These are phyloP conservation scores for Camelina sativa DNA, from an alignment of 345 rosid species.

Conservation along the genomic window DNA sequence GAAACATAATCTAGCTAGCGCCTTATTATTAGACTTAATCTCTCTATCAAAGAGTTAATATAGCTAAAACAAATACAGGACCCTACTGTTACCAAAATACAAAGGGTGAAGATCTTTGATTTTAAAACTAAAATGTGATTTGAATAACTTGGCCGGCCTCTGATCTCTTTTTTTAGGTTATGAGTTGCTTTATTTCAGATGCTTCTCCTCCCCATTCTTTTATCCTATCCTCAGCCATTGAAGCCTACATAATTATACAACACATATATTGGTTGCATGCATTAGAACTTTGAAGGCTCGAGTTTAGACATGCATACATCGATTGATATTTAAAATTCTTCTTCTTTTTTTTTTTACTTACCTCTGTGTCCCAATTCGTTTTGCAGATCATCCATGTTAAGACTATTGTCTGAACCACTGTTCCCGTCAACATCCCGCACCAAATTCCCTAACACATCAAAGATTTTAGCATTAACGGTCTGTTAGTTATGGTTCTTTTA, in stretches of 20 bases:
- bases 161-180: slow-evolving; percentile 2
- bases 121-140: neutral
- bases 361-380: slow-evolving; percentile 80
- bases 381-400: slow-evolving; percentile 62
- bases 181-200: slow-evolving; percentile 29
- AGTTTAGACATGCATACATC: neutral
- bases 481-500: neutral
- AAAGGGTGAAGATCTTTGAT: neutral
- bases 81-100: too few relatives aligned
- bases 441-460: slow-evolving; percentile 64
- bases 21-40: too few relatives aligned
- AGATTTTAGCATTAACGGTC: neutral
- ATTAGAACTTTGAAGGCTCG: neutral
- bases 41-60: too few relatives aligned
- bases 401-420: slow-evolving; percentile 58
- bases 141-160: neutral
- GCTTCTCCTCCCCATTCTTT: slow-evolving; percentile 64
- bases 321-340: neutral
- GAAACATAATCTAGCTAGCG: too few relatives aligned
- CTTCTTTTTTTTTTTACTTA: neutral
- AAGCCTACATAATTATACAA: slow-evolving; percentile 54
- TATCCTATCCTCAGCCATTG: slow-evolving; percentile 67
- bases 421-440: slow-evolving; percentile 75
- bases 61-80: neutral
- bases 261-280: neutral